Base-by-base conservation (phyloP, 768 basidiomycete genomes). In the Hemileccinum rubropunctum region DNA sequence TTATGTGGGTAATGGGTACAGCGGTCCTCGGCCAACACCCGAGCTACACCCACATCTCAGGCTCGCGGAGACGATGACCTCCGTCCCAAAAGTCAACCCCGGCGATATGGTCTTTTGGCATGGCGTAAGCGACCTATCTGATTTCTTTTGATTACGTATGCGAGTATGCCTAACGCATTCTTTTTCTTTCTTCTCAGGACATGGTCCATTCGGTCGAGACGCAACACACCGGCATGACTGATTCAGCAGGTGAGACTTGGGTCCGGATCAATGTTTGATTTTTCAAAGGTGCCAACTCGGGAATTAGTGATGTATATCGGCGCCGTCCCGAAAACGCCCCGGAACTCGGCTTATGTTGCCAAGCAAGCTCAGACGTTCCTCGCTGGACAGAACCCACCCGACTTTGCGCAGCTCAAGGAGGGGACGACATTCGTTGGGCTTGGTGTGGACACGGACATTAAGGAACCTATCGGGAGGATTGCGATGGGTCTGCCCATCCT, bases 71-170 rank as follows among this genome's bases (percentile, higher is more conserved):
- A 82, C 81, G 1, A 88, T 91, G 85, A 79, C 80, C 23, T 81
- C 83, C 2, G 73, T 87, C 9, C 88, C 88, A 2, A 78, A 74
- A 53, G 88, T 91, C 6, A 71, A 75, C 45, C 87, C 88, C 0
- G 89, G 89, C 2, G 88, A 91, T 59, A 81, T 84, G 58, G 84
- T 88, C 3, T 88, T 85, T 67, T 89, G 88, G 85, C 85, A 87
- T 56, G 84, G 82, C 50, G 80, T 77, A 46, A 37, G 71, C 52
- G 2, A 27, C 3, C 0, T n/a, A 55, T 43, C 3, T 48, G 21
- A 7, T 5, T 5, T 28, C 3, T 6, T n/a, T n/a, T 8, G 33
- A 30, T 28, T 23, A 14, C 7, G n/a, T 35, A 42, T 10, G 12
- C 33, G n/a, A n/a, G n/a, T n/a, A n/a, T n/a, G 37, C 4, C 34